phyloP scores from a whole-genome alignment of 2,329 filamentous ascomycete genomes.

The Albophoma yamanashiensis region DNA sequence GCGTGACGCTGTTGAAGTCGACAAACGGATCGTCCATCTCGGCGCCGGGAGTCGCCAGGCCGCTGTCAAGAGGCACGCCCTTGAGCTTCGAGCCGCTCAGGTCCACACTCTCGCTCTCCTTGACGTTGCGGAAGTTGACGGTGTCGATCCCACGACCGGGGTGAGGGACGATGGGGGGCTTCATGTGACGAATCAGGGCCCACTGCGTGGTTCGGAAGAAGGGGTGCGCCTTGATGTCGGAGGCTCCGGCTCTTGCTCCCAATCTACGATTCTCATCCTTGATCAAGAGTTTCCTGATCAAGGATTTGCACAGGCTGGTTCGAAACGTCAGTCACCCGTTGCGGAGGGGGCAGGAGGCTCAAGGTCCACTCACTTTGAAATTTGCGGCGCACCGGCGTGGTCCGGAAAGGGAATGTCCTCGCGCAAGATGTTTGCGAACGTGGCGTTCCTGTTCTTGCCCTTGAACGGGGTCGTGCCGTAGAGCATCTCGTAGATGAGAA shows the following conservation, averaged over 20 bases:
- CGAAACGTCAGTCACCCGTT: background rate
- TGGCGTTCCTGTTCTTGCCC: conserved; percentile 96
- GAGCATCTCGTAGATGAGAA: conserved; percentile 97
- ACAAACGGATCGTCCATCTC: conserved; percentile 87
- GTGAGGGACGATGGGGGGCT: conserved; percentile 91
- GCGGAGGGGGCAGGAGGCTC: background rate
- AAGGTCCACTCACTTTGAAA: conserved; percentile 65
- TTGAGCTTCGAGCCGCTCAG: conserved; percentile 57
- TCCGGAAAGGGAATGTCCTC: conserved; percentile 97
- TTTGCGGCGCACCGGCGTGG: conserved; percentile 68
- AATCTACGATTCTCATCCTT: conserved; percentile 93
- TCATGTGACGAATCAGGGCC: conserved; percentile 95
- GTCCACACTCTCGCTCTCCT: conserved; percentile 93
- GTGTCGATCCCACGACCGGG: conserved; percentile 87
- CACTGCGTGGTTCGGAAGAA: conserved; percentile 96
- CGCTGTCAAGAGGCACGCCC: conserved; percentile 79
- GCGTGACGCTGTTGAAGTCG: conserved; percentile 95
- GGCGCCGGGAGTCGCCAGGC: conserved; percentile 71
- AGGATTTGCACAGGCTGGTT: conserved; percentile 78
- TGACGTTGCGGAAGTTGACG: conserved; percentile 94
- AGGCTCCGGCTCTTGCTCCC: conserved; percentile 87
- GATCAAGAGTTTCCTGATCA: conserved; percentile 93
- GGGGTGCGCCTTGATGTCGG: conserved; percentile 89
- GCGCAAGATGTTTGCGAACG: conserved; percentile 91
- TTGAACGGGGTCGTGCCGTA: conserved; percentile 99